phyloP scores from a whole-genome alignment of 2,329 filamentous ascomycete genomes.

The Hirsutella thompsonii region DNA sequence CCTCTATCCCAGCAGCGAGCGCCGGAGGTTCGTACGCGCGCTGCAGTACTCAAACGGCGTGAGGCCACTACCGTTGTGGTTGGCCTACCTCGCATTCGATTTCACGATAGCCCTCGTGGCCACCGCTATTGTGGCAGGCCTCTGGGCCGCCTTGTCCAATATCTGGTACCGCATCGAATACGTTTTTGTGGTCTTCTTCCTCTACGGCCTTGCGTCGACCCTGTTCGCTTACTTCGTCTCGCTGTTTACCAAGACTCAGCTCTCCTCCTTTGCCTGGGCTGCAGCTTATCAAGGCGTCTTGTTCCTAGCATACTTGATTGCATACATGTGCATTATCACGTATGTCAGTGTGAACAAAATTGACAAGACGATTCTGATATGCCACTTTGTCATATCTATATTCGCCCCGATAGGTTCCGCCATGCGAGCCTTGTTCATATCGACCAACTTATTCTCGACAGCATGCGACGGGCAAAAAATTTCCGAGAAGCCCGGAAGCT shows the following conservation, averaged over 20 bases:
- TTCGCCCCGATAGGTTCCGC: constrained; percentile 69
- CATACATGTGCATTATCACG: constrained; percentile 59
- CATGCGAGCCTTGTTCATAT: constrained; percentile 59
- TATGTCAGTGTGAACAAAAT: constrained; percentile 60
- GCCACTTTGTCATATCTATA: constrained; percentile 62
- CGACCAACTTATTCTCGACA: constrained; percentile 73
- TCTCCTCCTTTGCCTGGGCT: constrained; percentile 74
- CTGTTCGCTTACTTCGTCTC: constrained; percentile 72
- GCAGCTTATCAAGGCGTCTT: constrained; percentile 62
- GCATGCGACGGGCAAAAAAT: constrained; percentile 56
- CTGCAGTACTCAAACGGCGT: constrained; percentile 90
- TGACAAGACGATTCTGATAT: constrained; percentile 52
- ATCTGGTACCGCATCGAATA: constrained; percentile 73
- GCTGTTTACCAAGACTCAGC: constrained; percentile 63
- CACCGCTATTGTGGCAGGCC: constrained; percentile 51
- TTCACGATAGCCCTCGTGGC: constrained; percentile 57
- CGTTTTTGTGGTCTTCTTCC: constrained; percentile 65
- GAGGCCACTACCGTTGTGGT: constrained; percentile 68
- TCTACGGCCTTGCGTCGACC: constrained; percentile 70
- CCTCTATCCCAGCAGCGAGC: constrained; percentile 77
- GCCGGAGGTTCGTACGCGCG: constrained; percentile 64
- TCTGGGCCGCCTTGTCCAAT: constrained; percentile 52
- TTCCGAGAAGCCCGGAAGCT: constrained; percentile 53
- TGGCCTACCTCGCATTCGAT: constrained; percentile 72
- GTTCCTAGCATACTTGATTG: constrained; percentile 60